phyloP scores from a whole-genome alignment of 805 yeast species.

The Wickerhamomyces subpelliculosus region DNA sequence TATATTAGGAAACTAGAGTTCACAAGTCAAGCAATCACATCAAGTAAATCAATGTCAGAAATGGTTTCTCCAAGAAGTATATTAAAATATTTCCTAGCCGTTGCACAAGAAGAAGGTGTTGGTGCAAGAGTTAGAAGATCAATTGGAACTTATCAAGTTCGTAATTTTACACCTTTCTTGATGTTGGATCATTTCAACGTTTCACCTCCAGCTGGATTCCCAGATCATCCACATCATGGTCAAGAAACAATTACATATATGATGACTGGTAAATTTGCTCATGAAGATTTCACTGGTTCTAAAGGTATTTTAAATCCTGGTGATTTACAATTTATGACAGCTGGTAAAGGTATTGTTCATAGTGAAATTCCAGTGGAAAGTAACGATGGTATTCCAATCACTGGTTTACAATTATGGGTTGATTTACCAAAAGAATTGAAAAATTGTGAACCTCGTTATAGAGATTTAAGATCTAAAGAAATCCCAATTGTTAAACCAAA shows the following conservation, averaged over 20 bases:
- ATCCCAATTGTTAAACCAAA: slow-evolving; percentile 63
- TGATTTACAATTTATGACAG: slow-evolving; percentile 91
- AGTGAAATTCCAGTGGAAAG: slow-evolving; percentile 73
- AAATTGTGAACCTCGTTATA: slow-evolving; percentile 63
- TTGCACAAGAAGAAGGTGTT: slow-evolving; percentile 76
- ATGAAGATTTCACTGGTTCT: slow-evolving; percentile 85
- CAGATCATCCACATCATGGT: slow-evolving; percentile 80
- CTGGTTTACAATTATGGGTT: slow-evolving; percentile 85
- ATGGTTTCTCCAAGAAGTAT: slow-evolving; percentile 36
- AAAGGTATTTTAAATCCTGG: slow-evolving; percentile 72
- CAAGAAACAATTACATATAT: slow-evolving; percentile 74
- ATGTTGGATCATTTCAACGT: slow-evolving; percentile 75
- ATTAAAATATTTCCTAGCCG: slow-evolving; percentile 45
- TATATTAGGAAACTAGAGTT: too few species aligned
- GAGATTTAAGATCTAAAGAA: slow-evolving; percentile 65
- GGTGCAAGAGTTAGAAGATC: slow-evolving; percentile 86
- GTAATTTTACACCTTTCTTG: slow-evolving; percentile 77
- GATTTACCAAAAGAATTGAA: slow-evolving; percentile 65
- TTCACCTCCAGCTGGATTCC: slow-evolving; percentile 64
- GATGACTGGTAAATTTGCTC: slow-evolving; percentile 61
- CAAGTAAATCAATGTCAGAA: not conserved
- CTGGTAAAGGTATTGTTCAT: slow-evolving; percentile 83
- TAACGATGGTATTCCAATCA: slow-evolving; percentile 40
- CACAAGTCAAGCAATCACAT: too few species aligned
- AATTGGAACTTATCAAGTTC: slow-evolving; percentile 58